Evolutionary conservation across 2,329 filamentous ascomycete species (phyloP).

Genomic region (Stagonosporopsis rhizophila): DNA sequence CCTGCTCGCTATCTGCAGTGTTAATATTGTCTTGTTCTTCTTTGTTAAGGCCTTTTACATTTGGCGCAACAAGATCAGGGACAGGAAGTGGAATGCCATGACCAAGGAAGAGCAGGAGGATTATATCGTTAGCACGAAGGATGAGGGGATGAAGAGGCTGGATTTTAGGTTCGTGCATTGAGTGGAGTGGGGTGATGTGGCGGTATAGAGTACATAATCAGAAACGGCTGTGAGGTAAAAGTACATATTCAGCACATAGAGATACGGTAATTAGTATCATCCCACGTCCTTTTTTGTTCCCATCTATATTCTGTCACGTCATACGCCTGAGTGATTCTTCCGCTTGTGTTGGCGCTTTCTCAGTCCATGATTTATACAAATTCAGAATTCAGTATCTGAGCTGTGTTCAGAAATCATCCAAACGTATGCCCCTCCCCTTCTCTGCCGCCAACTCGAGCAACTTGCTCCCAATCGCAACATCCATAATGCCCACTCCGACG

Average conservation of each 20-base stretch:
- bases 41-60: conserved; percentile 52
- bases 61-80: conserved; percentile 49
- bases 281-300: no score
- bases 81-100: conserved; percentile 39
- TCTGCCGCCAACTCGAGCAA: conserved; percentile 25
- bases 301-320: no score
- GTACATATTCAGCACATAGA: no score
- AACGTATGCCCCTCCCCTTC: conserved; percentile 21
- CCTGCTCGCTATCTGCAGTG: conserved; percentile 42
- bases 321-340: no score
- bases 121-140: conserved; percentile 38
- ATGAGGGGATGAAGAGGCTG: conserved; percentile 40
- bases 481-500: conserved; percentile 60
- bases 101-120: conserved; percentile 39
- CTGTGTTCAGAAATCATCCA: conserved; percentile 18
- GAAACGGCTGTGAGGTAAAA: no score
- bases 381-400: no score
- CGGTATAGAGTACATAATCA: no score
- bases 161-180: conserved; percentile 44
- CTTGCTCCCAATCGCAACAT: conserved; percentile 52
- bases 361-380: no score
- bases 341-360: no score
- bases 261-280: no score
- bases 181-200: neutral
- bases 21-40: conserved; percentile 45